Percentiles rank a stretch among this genome's conserved stretches.
Conservation (phyloP, 805 yeast genomes). For the Teunomyces tritomae region DNA sequence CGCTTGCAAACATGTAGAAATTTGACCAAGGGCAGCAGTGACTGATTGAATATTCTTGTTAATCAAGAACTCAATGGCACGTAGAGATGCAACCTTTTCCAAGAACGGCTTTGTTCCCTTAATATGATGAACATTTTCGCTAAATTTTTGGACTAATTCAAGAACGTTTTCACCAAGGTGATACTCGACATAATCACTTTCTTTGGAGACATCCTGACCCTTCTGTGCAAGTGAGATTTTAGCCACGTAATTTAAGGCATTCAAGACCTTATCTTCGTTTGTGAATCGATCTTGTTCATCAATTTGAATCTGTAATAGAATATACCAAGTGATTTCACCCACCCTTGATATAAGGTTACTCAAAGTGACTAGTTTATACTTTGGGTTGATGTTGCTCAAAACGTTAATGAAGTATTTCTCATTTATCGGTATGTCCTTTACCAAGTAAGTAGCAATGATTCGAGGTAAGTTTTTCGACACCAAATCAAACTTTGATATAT, state of each 20-base stretch:
- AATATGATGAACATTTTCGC: conserved; percentile 73
- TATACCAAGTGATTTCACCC: conserved; percentile 40
- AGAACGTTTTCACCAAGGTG: conserved; percentile 42
- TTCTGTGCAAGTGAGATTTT: conserved; percentile 19
- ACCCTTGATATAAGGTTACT: conserved; percentile 35
- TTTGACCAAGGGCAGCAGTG: conserved; percentile 68
- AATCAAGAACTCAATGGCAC: conserved; percentile 71
- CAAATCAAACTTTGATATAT: conserved; percentile 45
- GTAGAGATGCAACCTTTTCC: conserved; percentile 67
- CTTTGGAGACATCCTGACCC: conserved; percentile 9
- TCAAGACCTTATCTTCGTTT: conserved; percentile 34
- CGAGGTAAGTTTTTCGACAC: conserved; percentile 48
- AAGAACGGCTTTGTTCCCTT: conserved; percentile 69
- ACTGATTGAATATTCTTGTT: conserved; percentile 53
- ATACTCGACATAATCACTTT: conserved; percentile 25
- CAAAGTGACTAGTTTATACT: conserved; percentile 32
- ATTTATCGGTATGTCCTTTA: conserved; percentile 48
- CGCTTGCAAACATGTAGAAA: conserved; percentile 81
- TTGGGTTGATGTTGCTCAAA: conserved; percentile 51
- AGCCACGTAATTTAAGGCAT: conserved; percentile 44
- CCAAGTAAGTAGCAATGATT: conserved; percentile 58
- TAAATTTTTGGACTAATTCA: conserved; percentile 74
- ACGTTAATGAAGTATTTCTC: conserved; percentile 51
- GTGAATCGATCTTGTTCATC: conserved; percentile 26
- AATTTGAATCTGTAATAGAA: conserved; percentile 30